A percentile compares a stretch with the other conserved stretches of the same genome.
Evolutionary conservation across 495 filamentous ascomycete genomes (phyloP).

Genomic region (Aspergillus nanangensis): DNA sequence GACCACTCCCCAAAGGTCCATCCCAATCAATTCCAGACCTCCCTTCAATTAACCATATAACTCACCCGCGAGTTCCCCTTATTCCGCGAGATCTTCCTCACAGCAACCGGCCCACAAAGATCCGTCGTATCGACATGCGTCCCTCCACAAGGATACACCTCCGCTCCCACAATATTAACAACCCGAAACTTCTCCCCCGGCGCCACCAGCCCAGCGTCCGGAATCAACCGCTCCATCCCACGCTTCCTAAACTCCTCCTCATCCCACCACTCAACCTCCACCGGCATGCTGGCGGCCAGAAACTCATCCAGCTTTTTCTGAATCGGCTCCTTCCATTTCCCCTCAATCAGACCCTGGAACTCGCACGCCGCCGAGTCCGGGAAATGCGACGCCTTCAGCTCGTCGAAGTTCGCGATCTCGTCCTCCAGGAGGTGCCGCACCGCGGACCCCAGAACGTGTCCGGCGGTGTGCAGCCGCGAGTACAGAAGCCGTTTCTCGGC

Average conservation of each 20-base stretch:
- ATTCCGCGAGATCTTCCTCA: slow-evolving; percentile 55
- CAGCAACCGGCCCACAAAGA: slow-evolving; percentile 47
- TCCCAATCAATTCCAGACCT: neutral
- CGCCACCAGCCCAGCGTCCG: slow-evolving; percentile 39
- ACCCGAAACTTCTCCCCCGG: slow-evolving; percentile 45
- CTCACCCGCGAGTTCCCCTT: slow-evolving; percentile 53
- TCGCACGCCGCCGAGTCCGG: slow-evolving; percentile 56
- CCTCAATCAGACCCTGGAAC: slow-evolving; percentile 56
- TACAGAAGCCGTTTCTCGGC: slow-evolving; percentile 47
- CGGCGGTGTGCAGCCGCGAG: slow-evolving; percentile 61
- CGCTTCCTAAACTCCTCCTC: slow-evolving; percentile 42
- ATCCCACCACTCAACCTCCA: slow-evolving; percentile 57
- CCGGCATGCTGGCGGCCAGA: slow-evolving; percentile 44
- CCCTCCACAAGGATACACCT: slow-evolving; percentile 61
- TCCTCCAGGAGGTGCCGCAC: slow-evolving; percentile 48
- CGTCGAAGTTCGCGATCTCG: slow-evolving; percentile 46
- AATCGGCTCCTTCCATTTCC: slow-evolving; percentile 53
- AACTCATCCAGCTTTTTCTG: slow-evolving; percentile 50
- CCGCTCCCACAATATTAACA: slow-evolving; percentile 54
- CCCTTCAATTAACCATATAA: slow-evolving; percentile 35
- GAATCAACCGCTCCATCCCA: slow-evolving; percentile 43
- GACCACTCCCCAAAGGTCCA: no score
- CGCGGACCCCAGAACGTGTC: slow-evolving; percentile 58
- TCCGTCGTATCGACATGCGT: slow-evolving; percentile 56
- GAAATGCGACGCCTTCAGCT: slow-evolving; percentile 60